Conservation (phyloP, 495 filamentous ascomycete species). For the Neohortaea acidophila region DNA sequence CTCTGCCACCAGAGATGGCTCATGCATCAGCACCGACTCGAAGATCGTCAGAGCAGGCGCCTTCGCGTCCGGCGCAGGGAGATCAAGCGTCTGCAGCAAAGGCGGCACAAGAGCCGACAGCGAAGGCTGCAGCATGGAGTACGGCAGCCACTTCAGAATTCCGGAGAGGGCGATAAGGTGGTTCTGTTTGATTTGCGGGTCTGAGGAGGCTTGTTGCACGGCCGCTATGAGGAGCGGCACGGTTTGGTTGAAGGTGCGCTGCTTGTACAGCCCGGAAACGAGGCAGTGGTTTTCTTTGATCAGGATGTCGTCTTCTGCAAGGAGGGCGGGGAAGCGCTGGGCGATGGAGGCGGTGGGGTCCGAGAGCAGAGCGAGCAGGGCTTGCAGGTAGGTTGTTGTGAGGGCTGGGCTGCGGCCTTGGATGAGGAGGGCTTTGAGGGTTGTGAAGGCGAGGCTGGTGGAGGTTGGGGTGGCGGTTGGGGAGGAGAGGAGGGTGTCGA, state of each 20-base stretch:
- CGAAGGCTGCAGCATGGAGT: slow-evolving; percentile 43
- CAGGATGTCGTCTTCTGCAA: slow-evolving; percentile 50
- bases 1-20: slow-evolving; percentile 39
- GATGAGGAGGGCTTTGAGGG: slow-evolving; percentile 28
- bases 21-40: slow-evolving; percentile 42
- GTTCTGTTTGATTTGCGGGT: slow-evolving; percentile 37
- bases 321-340: slow-evolving; percentile 44
- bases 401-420: slow-evolving; percentile 24
- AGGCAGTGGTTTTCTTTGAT: slow-evolving; percentile 47
- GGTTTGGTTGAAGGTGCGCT: slow-evolving; percentile 48
- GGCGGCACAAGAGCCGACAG: slow-evolving; percentile 46
- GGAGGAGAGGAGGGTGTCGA: slow-evolving; percentile 4
- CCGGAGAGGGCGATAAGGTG: slow-evolving; percentile 53
- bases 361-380: slow-evolving; percentile 42
- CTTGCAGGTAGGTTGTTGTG: slow-evolving; percentile 33
- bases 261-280: slow-evolving; percentile 48
- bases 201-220: slow-evolving; percentile 37
- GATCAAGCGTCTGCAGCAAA: slow-evolving; percentile 56
- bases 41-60: slow-evolving; percentile 48
- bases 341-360: slow-evolving; percentile 30
- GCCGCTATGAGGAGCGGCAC: slow-evolving; percentile 41
- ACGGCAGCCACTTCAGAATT: slow-evolving; percentile 46
- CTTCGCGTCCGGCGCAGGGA: slow-evolving; percentile 38
- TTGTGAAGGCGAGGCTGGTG: slow-evolving; percentile 27
- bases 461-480: background rate